Evolutionary conservation across 257 asterid species (phyloP), one percentile per base, ranked within the genome.

Genomic region (Lithospermum erythrorhizon): DNA sequence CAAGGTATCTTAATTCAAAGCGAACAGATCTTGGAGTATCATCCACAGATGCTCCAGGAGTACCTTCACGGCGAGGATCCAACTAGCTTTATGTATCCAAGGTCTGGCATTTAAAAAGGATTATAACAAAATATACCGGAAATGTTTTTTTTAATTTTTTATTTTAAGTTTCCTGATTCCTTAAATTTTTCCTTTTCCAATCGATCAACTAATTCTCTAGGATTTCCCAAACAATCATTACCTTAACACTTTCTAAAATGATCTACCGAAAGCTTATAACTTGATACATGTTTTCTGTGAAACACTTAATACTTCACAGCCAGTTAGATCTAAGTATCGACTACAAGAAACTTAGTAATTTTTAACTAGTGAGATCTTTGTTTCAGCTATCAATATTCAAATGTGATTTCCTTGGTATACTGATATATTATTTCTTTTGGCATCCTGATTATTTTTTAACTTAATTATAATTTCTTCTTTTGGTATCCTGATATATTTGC

Each of bases 31-130:
- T 85, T 89, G 93, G 96, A 93, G 95, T 93, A 89, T 83, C 98
- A 93, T 72, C 98, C 98, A 52, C 97, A 89, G 87, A 86, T 93
- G 95, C 89, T 93, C 79, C 89, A 87, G 85, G 98, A 93, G 79
- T 82, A 89, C 76, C 87, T 86, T 51, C 79, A 70, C 53, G 98
- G 98, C 77, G 75, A 71, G 82, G 95, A 93, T 69, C 94, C 81
- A 77, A 79, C 94, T 67, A 83, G 80, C 90, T 93, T 93, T 75
- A 83, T 93, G 97, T 89, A 93, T 76, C 98, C 98, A 84, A 91
- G 98, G 98, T 91, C 64, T 45, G 83, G 78, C 82, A 60, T 71
- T 66, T 49, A 59, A 59, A 60, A 72, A 58, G 61, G 63, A 58
- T 66, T 62, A 18, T 64, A 59, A 23, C 63, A 55, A 52, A 67